Percentiles rank a stretch among this genome's conserved stretches.
Evolutionary conservation across 805 yeast genomes (phyloP).

Genomic region (Saccharomycopsis oosterbeekiorum): DNA sequence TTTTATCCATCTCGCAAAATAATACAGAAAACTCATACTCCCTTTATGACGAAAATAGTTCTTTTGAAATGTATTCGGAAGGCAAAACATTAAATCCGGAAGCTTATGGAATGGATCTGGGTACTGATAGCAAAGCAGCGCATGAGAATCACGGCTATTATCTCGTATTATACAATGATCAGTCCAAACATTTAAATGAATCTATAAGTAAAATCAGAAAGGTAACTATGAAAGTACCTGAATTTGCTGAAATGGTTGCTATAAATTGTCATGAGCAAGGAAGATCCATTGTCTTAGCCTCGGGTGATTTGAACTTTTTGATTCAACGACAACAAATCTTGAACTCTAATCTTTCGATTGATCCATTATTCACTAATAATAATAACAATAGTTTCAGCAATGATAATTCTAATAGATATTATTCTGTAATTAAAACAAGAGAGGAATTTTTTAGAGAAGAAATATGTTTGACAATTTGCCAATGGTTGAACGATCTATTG

Average conservation of each 20-base stretch:
- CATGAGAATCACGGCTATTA: slow-evolving; percentile 31
- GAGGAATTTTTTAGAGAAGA: slow-evolving; percentile 73
- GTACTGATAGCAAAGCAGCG: slow-evolving; percentile 33
- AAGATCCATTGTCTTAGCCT: slow-evolving; percentile 55
- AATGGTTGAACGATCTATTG: slow-evolving; percentile 56
- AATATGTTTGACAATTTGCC: slow-evolving; percentile 60
- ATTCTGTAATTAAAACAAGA: slow-evolving; percentile 53
- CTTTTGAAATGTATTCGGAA: slow-evolving; percentile 21
- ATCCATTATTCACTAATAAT: background rate
- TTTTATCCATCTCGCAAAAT: slow-evolving; percentile 39
- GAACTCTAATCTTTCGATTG: slow-evolving; percentile 25
- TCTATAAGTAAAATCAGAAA: slow-evolving; percentile 55
- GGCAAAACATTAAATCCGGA: slow-evolving; percentile 27
- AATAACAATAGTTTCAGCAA: background rate
- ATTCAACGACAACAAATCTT: slow-evolving; percentile 45
- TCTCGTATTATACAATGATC: slow-evolving; percentile 68
- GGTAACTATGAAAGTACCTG: slow-evolving; percentile 53
- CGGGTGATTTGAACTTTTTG: slow-evolving; percentile 40
- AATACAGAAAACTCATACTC: slow-evolving; percentile 24
- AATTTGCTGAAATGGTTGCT: slow-evolving; percentile 67
- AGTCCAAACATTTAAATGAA: slow-evolving; percentile 62
- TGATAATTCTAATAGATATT: slow-evolving; percentile 42
- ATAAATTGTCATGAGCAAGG: slow-evolving; percentile 54
- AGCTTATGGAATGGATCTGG: slow-evolving; percentile 30
- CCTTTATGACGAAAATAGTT: slow-evolving; percentile 24